Evolutionary conservation across 176 grass and related monocot species (phyloP).

Genomic region (Aegilops speltoides): DNA sequence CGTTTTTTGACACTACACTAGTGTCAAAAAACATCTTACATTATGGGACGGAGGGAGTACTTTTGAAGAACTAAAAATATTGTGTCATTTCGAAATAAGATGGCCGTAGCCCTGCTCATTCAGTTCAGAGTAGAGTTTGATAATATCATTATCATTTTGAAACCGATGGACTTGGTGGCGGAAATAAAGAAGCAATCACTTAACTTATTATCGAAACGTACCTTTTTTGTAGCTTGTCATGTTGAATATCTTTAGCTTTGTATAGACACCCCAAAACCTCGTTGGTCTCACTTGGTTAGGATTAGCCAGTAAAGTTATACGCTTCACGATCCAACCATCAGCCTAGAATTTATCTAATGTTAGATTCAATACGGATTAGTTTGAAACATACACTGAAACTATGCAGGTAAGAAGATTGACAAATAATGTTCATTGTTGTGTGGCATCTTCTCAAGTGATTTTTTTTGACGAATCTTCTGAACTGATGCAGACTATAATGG

Average conservation of each 20-base stretch:
- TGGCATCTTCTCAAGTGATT: not conserved
- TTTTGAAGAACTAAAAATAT: not conserved
- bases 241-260: conserved; percentile 94
- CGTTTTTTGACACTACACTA: too few species aligned
- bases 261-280: conserved; percentile 96
- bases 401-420: not conserved
- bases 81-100: not conserved
- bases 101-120: not conserved
- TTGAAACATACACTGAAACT: not conserved
- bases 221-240: conserved; percentile 86
- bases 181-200: not conserved
- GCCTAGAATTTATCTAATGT: conserved; percentile 45
- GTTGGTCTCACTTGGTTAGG: conserved; percentile 83
- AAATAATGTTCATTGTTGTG: not conserved
- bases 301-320: conserved; percentile 77
- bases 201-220: not conserved
- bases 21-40: too few species aligned
- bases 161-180: not conserved
- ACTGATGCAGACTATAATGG: not conserved
- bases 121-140: not conserved
- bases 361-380: not conserved
- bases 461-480: not conserved
- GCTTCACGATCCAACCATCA: conserved; percentile 88
- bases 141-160: not conserved
- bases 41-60: too few species aligned